Percentiles rank a stretch among this genome's conserved stretches.
phyloP scores from a whole-genome alignment of 129 eudicot genomes.

The Pulicaria dysenterica region DNA sequence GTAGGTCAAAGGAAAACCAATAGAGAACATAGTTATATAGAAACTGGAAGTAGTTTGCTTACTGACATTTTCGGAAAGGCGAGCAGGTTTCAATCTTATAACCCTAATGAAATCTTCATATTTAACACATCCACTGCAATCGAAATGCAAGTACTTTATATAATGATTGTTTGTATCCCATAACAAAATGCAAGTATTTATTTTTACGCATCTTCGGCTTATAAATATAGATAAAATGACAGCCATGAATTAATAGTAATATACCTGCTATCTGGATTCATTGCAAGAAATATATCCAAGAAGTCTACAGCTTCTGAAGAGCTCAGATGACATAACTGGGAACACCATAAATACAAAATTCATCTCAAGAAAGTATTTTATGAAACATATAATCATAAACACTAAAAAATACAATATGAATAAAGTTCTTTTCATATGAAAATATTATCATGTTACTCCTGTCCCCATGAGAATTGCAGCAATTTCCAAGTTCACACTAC shows the following conservation, averaged over 20 bases:
- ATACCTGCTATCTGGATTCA: slow-evolving; percentile 90
- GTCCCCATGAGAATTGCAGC: not conserved
- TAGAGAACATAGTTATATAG: not conserved
- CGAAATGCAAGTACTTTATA: slow-evolving; percentile 11
- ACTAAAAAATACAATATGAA: not conserved
- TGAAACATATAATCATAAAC: not conserved
- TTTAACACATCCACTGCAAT: slow-evolving; percentile 72
- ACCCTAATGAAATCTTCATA: slow-evolving; percentile 61
- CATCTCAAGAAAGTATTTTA: slow-evolving; percentile 4
- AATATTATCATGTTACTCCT: not conserved
- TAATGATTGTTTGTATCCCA: not conserved
- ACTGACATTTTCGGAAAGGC: slow-evolving; percentile 67
- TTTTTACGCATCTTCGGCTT: not conserved
- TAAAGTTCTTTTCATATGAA: not conserved
- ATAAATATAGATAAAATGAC: not conserved
- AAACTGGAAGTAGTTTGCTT: slow-evolving; percentile 16
- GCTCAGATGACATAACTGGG: slow-evolving; percentile 64
- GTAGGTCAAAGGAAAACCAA: not conserved
- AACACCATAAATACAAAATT: slow-evolving; percentile 13
- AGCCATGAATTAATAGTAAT: not conserved
- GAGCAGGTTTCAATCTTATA: slow-evolving; percentile 71
- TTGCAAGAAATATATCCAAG: slow-evolving; percentile 74
- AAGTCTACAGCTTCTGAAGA: slow-evolving; percentile 76
- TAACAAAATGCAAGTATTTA: slow-evolving; percentile 17
- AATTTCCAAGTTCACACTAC: not conserved